A percentile compares a stretch with the other conserved stretches of the same genome.
Conservation (phyloP, 2,329 filamentous ascomycete genomes). For the Neofusicoccum cordaticola region DNA sequence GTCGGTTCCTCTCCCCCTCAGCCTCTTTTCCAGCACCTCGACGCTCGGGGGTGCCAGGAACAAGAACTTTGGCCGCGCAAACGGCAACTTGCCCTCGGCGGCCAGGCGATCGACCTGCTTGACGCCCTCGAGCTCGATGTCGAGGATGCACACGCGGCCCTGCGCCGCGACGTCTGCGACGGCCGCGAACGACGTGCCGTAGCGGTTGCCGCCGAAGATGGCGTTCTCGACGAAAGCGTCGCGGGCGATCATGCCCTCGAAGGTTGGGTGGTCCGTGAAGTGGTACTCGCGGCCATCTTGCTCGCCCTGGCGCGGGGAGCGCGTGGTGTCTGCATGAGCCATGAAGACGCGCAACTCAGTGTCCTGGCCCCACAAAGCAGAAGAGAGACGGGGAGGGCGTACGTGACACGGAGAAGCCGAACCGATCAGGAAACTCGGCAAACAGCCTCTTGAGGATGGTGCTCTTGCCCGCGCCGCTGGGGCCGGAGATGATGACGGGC, state of each 20-base stretch:
- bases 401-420: conserved; percentile 56
- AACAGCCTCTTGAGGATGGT: conserved; percentile 74
- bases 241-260: conserved; percentile 64
- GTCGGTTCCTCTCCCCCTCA: conserved; percentile 45
- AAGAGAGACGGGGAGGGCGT: conserved; percentile 20
- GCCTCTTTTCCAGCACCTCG: conserved; percentile 65
- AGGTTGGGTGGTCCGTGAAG: conserved; percentile 66
- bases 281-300: conserved; percentile 76
- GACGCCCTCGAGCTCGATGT: conserved; percentile 98
- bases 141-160: conserved; percentile 75
- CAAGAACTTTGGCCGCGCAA: conserved; percentile 70
- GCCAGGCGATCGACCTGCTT: conserved; percentile 73
- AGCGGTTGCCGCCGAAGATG: conserved; percentile 79
- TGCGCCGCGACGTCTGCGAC: conserved; percentile 71
- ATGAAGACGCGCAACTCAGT: no score
- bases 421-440: conserved; percentile 62
- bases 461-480: conserved; percentile 77
- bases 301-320: conserved; percentile 72
- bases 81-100: conserved; percentile 53
- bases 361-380: background rate
- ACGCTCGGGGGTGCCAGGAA: conserved; percentile 80
- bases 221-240: conserved; percentile 84
- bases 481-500: conserved; percentile 76
- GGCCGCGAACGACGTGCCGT: conserved; percentile 79
- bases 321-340: conserved; percentile 66